phyloP scores from a whole-genome alignment of 345 rosid species.

The Populus tremula region DNA sequence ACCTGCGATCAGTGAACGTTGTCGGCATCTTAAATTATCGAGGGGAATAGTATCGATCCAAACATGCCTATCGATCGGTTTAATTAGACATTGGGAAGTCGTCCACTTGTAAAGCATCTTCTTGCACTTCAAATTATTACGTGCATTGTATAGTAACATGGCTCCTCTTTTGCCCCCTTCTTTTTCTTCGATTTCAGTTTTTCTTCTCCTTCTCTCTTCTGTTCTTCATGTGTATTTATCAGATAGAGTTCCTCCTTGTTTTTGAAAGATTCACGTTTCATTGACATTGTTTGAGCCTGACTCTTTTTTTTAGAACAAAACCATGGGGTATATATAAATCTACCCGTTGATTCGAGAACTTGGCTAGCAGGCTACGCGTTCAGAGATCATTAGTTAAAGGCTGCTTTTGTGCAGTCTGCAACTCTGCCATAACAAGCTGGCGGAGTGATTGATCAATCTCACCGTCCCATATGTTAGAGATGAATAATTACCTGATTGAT shows the following conservation, averaged over 20 bases:
- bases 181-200: not conserved
- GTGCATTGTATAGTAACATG: too few relatives aligned
- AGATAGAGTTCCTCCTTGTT: not conserved
- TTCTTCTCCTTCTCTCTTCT: not conserved
- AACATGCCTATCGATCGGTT: not conserved
- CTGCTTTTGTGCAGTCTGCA: not conserved
- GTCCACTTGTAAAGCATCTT: too few relatives aligned
- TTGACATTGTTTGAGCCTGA: not conserved
- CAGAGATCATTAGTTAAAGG: not conserved
- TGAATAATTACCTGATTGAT: slow-evolving; percentile 1
- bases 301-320: not conserved
- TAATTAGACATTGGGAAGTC: too few relatives aligned
- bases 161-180: not conserved
- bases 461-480: not conserved
- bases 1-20: slow-evolving; percentile 22
- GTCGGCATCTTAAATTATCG: slow-evolving; percentile 31
- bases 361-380: not conserved
- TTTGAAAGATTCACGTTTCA: not conserved
- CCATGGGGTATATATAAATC: too few relatives aligned
- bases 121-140: too few relatives aligned
- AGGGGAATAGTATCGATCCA: not conserved
- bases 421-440: slow-evolving; percentile 6
- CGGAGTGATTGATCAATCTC: not conserved
- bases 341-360: not conserved
- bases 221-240: not conserved